Evolutionary conservation across 2,329 filamentous ascomycete genomes (phyloP).

Genomic region (Rhynchosporium graminicola): DNA sequence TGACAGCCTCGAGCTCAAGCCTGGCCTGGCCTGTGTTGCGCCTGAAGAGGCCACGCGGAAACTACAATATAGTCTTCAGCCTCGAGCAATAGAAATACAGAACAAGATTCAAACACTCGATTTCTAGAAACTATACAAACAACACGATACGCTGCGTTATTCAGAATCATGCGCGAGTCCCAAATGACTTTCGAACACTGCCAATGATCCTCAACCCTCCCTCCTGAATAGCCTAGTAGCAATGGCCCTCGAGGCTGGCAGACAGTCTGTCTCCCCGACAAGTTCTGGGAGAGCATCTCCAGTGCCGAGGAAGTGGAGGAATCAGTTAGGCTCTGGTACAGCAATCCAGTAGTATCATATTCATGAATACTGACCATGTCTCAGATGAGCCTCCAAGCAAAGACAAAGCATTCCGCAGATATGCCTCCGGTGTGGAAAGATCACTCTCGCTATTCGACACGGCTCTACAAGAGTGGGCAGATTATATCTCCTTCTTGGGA

Average conservation of each 20-base stretch:
- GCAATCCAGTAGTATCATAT: neutral
- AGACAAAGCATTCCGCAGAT: conserved; percentile 78
- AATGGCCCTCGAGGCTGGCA: conserved; percentile 66
- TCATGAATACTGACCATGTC: neutral
- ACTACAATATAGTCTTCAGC: conserved; percentile 12
- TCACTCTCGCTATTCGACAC: conserved; percentile 89
- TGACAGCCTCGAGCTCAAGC: neutral
- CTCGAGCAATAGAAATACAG: conserved; percentile 10
- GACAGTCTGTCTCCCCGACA: conserved; percentile 70
- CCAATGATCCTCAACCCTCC: conserved; percentile 24
- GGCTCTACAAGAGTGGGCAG: conserved; percentile 95
- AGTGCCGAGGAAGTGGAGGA: conserved; percentile 73
- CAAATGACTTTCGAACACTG: conserved; percentile 27
- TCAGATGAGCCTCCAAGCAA: conserved; percentile 57
- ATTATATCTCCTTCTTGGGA: conserved; percentile 97
- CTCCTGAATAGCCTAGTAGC: conserved; percentile 29
- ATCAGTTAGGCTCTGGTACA: conserved; percentile 74
- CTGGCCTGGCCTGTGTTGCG: neutral
- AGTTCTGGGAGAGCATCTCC: conserved; percentile 83
- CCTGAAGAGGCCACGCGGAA: conserved; percentile 20
- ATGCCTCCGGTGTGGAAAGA: conserved; percentile 84
- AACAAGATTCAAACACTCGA: neutral
- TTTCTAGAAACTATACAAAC: too few species aligned
- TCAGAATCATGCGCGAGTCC: conserved; percentile 1
- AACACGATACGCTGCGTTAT: neutral